Conservation (phyloP, 1,284 basidiomycete genomes). For the Neotropicomus parvogracilis region DNA sequence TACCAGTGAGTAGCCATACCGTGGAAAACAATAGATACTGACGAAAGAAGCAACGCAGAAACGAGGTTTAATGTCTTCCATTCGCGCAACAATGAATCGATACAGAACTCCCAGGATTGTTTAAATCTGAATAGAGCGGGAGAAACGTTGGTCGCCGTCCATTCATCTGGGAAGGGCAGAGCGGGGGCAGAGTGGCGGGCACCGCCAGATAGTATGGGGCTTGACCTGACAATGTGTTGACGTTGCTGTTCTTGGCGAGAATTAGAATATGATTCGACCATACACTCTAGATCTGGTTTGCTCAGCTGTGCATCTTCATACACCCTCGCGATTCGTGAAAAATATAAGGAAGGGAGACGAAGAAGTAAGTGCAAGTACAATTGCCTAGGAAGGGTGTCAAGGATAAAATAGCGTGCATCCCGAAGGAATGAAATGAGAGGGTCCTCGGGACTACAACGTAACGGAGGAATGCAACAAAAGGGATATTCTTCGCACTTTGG, state of each 20-base stretch:
- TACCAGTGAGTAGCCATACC: neutral
- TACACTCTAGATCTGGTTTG: constrained; percentile 63
- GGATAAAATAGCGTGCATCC: constrained; percentile 24
- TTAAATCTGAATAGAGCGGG: constrained; percentile 64
- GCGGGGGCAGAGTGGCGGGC: constrained; percentile 14
- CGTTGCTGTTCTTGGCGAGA: constrained; percentile 20
- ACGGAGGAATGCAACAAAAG: constrained; percentile 24
- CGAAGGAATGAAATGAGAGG: constrained; percentile 19
- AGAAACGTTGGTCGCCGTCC: constrained; percentile 54
- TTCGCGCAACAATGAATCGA: constrained; percentile 65
- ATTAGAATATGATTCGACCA: constrained; percentile 49
- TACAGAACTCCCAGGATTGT: constrained; percentile 66
- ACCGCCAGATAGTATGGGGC: constrained; percentile 30
- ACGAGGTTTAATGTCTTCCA: constrained; percentile 79
- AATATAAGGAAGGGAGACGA: constrained; percentile 70
- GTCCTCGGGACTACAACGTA: constrained; percentile 13
- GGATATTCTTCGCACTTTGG: constrained; percentile 22
- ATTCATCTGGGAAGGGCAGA: constrained; percentile 62
- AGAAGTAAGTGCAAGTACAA: constrained; percentile 62
- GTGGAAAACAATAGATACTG: constrained; percentile 27
- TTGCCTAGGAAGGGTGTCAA: constrained; percentile 55
- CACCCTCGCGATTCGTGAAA: constrained; percentile 64
- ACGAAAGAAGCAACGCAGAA: constrained; percentile 69
- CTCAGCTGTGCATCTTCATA: constrained; percentile 75
- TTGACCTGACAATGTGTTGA: constrained; percentile 17